phyloP scores from a whole-genome alignment of 495 filamentous ascomycete species.

The Letharia columbiana region DNA sequence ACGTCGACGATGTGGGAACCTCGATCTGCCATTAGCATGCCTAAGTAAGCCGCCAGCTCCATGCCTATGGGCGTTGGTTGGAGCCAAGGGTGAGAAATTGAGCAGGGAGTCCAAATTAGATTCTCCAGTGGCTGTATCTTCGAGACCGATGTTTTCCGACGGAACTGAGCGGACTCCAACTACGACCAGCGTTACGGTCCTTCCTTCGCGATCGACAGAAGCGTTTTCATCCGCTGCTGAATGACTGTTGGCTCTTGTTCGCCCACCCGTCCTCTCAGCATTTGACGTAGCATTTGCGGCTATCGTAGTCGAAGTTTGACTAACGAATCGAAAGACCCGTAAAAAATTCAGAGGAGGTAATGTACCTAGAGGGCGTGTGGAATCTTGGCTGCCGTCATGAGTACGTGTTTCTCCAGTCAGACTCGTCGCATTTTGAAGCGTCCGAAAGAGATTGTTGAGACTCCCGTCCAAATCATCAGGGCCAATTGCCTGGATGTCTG shows the following conservation, averaged over 20 bases:
- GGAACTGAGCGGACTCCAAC: slow-evolving; percentile 66
- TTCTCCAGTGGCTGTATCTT: slow-evolving; percentile 37
- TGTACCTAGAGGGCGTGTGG: slow-evolving; percentile 26
- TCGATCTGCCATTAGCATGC: slow-evolving; percentile 39
- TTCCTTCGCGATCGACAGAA: slow-evolving; percentile 45
- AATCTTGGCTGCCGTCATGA: slow-evolving; percentile 25
- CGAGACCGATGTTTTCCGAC: slow-evolving; percentile 41
- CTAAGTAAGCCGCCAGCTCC: slow-evolving; percentile 32
- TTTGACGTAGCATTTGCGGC: slow-evolving; percentile 22
- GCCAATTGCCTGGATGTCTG: slow-evolving; percentile 50
- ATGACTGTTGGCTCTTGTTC: slow-evolving; percentile 21
- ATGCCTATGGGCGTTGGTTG: slow-evolving; percentile 43
- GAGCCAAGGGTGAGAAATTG: slow-evolving; percentile 51
- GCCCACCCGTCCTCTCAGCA: slow-evolving; percentile 20
- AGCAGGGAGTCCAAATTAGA: slow-evolving; percentile 42
- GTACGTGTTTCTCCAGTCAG: slow-evolving; percentile 28
- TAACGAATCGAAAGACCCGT: slow-evolving; percentile 53
- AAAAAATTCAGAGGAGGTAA: slow-evolving; percentile 50
- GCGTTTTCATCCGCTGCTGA: slow-evolving; percentile 35
- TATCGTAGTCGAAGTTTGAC: slow-evolving; percentile 32
- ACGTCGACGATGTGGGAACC: slow-evolving; percentile 44
- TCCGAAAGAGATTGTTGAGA: slow-evolving; percentile 49
- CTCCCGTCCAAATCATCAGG: slow-evolving; percentile 50
- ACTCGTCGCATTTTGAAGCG: slow-evolving; percentile 46
- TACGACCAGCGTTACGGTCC: slow-evolving; percentile 60